Evolutionary conservation across 768 basidiomycete genomes (phyloP).

Genomic region (Pisolithus orientalis): DNA sequence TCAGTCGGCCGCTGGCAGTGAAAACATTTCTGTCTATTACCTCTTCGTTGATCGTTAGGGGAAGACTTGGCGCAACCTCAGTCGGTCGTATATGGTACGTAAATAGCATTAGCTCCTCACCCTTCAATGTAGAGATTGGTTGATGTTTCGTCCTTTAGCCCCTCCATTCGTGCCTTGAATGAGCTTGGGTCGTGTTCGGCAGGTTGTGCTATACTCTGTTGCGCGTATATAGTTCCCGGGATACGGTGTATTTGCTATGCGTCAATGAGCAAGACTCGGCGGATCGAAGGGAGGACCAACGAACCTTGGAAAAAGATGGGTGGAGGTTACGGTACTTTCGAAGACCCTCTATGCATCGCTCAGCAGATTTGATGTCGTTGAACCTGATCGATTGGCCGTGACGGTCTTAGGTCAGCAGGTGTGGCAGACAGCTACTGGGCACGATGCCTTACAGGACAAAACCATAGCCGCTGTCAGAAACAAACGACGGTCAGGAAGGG

Average conservation of each 20-base stretch:
- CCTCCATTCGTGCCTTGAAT: slow-evolving; percentile 80
- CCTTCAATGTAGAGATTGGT: slow-evolving; percentile 84
- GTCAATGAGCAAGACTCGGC: slow-evolving; percentile 1
- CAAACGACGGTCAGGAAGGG: slow-evolving; percentile 4
- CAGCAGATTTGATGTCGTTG: slow-evolving; percentile 57
- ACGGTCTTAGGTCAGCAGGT: no score
- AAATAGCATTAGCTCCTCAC: slow-evolving; percentile 20
- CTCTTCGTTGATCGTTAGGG: slow-evolving; percentile 61
- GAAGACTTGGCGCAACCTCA: slow-evolving; percentile 39
- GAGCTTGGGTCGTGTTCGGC: slow-evolving; percentile 31
- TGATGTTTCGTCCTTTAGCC: slow-evolving; percentile 54
- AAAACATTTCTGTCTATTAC: slow-evolving; percentile 23
- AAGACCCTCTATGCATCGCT: slow-evolving; percentile 66
- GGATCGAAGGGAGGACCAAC: slow-evolving; percentile 4
- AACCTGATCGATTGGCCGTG: slow-evolving; percentile 42
- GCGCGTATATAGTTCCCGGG: slow-evolving; percentile 64
- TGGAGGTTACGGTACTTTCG: slow-evolving; percentile 72
- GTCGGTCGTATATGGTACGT: background rate
- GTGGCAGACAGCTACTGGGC: background rate
- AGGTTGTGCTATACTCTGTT: slow-evolving; percentile 18
- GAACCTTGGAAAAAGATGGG: slow-evolving; percentile 81
- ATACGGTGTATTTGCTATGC: slow-evolving; percentile 70
- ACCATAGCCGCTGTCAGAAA: slow-evolving; percentile 56
- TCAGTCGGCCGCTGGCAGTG: background rate
- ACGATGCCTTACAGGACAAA: slow-evolving; percentile 58